Evolutionary conservation across 208 protist genomes (phyloP), one percentile per base, ranked within the genome.

Genomic region (Trypanosoma cruzi): DNA sequence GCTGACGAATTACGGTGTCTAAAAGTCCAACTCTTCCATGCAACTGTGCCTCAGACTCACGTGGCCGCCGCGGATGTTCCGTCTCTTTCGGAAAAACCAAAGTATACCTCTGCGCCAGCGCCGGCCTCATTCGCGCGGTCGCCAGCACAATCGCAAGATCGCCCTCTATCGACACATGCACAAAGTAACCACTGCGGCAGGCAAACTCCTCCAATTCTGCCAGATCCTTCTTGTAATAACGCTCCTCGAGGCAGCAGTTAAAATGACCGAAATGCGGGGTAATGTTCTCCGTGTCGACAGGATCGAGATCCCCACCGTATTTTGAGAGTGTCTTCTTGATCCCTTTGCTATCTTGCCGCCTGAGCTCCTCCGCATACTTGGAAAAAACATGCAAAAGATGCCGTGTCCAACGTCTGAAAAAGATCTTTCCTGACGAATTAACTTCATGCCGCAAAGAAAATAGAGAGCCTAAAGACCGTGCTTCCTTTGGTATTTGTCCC

Each of bases 191-290:
- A 14, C 11, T 16, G 31, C 48, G 28, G 13, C 53, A 28, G 16
- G 72, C 50, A 34, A 77, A 66, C 7, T 63, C 42, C 53, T 77
- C 65, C n/a, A 77, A 37, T 64, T 77, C 66, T 11, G 4, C 44
- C n/a, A 77, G n/a, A 28, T 77, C 72, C 26, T 57, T 56, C 8
- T 42, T 28, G 36, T 65, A 63, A 16, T 63, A 68, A 14, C 26
- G 53, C 26, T 34, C 49, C 40, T 77, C 55, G 8, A 77, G 46
- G 32, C 66, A 71, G 13, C 66, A 60, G 53, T 72, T 73, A n/a
- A 77, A 60, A 22, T 56, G 48, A 3, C 72, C 72, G 73, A 77
- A 77, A 32, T 71, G 72, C 0, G 72, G 72, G 36, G 72, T 77
- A 20, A 42, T 26, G n/a, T 63, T 40, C 60, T 73, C 71, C 14